phyloP scores from a whole-genome alignment of 306 rosid genomes.

The Myrica gale region DNA sequence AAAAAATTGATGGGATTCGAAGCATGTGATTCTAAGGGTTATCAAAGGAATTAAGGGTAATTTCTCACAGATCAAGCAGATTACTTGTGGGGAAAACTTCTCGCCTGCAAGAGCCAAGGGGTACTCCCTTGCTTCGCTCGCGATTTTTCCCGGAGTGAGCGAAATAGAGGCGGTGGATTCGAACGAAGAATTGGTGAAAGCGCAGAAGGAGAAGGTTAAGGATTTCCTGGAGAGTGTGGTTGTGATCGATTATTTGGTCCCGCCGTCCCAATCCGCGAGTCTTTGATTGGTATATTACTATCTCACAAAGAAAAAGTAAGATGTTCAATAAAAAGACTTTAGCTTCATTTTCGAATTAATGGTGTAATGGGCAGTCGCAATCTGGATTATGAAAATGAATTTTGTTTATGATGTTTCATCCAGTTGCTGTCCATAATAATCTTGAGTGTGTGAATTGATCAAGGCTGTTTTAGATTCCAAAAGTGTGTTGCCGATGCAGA shows the following conservation, averaged over 20 bases:
- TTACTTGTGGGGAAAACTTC: constrained; percentile 67
- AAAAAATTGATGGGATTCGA: no score
- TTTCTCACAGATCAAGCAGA: constrained; percentile 51
- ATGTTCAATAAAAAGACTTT: no score
- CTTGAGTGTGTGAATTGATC: no score
- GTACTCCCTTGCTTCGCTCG: constrained; percentile 70
- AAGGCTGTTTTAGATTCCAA: no score
- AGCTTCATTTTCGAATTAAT: no score
- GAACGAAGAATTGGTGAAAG: constrained; percentile 41
- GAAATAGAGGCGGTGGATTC: constrained; percentile 60
- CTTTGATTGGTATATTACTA: constrained; percentile 41
- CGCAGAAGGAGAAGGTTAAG: constrained; percentile 70
- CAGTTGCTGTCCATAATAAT: no score
- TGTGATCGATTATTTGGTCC: constrained; percentile 63
- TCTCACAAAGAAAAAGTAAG: background rate
- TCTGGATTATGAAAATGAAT: no score
- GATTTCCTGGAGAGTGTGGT: constrained; percentile 58
- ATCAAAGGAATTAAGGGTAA: constrained; percentile 47
- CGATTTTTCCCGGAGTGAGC: constrained; percentile 41
- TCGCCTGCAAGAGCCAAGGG: constrained; percentile 93
- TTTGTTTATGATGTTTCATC: no score
- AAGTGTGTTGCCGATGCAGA: no score
- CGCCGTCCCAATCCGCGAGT: constrained; percentile 48
- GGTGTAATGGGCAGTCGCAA: no score
- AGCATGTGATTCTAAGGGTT: constrained; percentile 50